phyloP scores from a whole-genome alignment of 148 eudicot genomes.

The Nyssa sinensis region DNA sequence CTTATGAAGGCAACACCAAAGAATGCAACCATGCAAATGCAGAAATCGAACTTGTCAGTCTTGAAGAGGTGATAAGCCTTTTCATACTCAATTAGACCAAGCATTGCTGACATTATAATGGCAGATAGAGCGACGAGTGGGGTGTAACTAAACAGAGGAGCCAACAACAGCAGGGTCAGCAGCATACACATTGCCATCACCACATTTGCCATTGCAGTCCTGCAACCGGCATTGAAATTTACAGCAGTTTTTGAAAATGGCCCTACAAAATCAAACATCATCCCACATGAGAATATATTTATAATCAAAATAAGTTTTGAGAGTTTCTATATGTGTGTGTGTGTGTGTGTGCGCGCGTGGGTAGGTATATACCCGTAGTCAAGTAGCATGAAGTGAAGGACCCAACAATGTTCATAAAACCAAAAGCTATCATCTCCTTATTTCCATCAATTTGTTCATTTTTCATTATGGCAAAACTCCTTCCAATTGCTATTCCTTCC shows the following conservation, averaged over 20 bases:
- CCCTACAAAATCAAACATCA: constrained; percentile 38
- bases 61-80: constrained; percentile 57
- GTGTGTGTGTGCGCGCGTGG: no score
- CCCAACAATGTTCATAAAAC: constrained; percentile 90
- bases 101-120: constrained; percentile 88
- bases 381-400: constrained; percentile 90
- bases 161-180: constrained; percentile 67
- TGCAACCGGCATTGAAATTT: constrained; percentile 80
- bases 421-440: constrained; percentile 95
- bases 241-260: constrained; percentile 97
- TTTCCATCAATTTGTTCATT: constrained; percentile 86
- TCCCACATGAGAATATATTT: background rate
- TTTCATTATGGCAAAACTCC: constrained; percentile 75
- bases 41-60: constrained; percentile 83
- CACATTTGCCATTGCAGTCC: constrained; percentile 69
- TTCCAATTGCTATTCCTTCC: constrained; percentile 96
- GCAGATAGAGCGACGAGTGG: constrained; percentile 87
- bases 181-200: constrained; percentile 69
- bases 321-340: no score
- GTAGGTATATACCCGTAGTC: constrained; percentile 74
- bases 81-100: constrained; percentile 72
- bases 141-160: constrained; percentile 85
- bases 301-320: no score
- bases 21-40: constrained; percentile 78
- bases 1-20: constrained; percentile 76